Conservation (phyloP, 2,329 filamentous ascomycete species). For the Nemania abortiva region DNA sequence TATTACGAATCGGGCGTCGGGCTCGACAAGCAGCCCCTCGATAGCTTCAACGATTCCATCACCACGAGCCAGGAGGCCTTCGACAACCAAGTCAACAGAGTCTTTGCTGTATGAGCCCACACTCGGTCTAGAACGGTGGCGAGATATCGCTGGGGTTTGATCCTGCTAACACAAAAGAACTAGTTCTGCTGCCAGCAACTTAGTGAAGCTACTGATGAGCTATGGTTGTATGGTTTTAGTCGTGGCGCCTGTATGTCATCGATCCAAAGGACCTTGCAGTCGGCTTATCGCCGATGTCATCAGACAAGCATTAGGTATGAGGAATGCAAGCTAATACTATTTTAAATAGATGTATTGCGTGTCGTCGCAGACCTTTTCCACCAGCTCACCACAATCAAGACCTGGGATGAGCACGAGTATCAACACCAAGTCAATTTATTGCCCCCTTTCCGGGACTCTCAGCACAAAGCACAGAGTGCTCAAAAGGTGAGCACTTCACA, state of each 20-base stretch:
- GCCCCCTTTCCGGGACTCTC: slow-evolving; percentile 37
- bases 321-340: slow-evolving; percentile 22
- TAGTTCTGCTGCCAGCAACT: slow-evolving; percentile 42
- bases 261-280: slow-evolving; percentile 9
- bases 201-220: slow-evolving; percentile 49
- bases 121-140: neutral
- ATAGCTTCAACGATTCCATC: slow-evolving; percentile 41
- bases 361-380: slow-evolving; percentile 56
- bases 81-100: slow-evolving; percentile 40
- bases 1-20: slow-evolving; percentile 44
- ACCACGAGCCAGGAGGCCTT: slow-evolving; percentile 37
- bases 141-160: neutral
- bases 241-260: slow-evolving; percentile 52
- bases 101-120: slow-evolving; percentile 41
- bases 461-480: slow-evolving; percentile 32
- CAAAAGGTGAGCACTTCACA: slow-evolving; percentile 29
- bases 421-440: slow-evolving; percentile 29
- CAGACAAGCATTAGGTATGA: neutral
- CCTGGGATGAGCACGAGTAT: slow-evolving; percentile 38
- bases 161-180: slow-evolving; percentile 19
- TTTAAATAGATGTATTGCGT: slow-evolving; percentile 49
- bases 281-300: neutral
- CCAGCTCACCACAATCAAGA: slow-evolving; percentile 40
- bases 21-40: slow-evolving; percentile 35
- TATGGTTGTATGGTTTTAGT: slow-evolving; percentile 57